Percentiles rank a stretch among this genome's conserved stretches.
These are phyloP conservation scores for Hirschioporus abietinus DNA, from an alignment of 768 basidiomycete genomes.

Conservation along the genomic window DNA sequence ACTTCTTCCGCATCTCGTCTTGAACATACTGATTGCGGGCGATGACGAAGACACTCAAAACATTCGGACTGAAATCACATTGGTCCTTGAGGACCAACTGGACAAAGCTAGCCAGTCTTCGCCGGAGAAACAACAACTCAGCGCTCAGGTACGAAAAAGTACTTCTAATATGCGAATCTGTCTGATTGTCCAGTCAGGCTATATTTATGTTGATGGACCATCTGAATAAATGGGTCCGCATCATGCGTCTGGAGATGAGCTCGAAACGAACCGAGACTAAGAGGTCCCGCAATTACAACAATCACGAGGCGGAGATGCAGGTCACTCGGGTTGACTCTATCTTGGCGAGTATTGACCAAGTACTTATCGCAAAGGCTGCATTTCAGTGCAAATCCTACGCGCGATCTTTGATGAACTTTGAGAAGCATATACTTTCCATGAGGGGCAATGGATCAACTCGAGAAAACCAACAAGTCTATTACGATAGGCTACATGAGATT, in stretches of 20 bases:
- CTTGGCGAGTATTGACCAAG: conserved; percentile 76
- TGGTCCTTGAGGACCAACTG: conserved; percentile 86
- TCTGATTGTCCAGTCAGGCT: conserved; percentile 41
- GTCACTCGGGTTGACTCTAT: conserved; percentile 74
- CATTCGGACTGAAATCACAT: conserved; percentile 71
- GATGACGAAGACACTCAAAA: conserved; percentile 51
- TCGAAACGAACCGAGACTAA: conserved; percentile 46
- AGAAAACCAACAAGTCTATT: conserved; percentile 59
- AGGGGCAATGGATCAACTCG: conserved; percentile 34
- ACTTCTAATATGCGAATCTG: neutral
- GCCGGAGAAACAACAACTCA: conserved; percentile 78
- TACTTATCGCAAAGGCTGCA: conserved; percentile 89
- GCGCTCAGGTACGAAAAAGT: conserved; percentile 70
- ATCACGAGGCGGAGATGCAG: conserved; percentile 46
- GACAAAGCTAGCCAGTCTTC: conserved; percentile 49
- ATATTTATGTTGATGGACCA: conserved; percentile 95
- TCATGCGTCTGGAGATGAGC: conserved; percentile 61
- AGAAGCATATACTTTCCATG: conserved; percentile 67
- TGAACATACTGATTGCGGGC: conserved; percentile 80
- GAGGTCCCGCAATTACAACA: conserved; percentile 36
- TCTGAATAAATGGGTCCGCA: conserved; percentile 82
- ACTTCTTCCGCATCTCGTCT: conserved; percentile 85
- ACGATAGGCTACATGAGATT: conserved; percentile 91
- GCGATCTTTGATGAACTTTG: conserved; percentile 91
- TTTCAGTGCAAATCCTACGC: conserved; percentile 94